phyloP scores from a whole-genome alignment of 2,329 filamentous ascomycete genomes.

The Arachnomyces sp. region DNA sequence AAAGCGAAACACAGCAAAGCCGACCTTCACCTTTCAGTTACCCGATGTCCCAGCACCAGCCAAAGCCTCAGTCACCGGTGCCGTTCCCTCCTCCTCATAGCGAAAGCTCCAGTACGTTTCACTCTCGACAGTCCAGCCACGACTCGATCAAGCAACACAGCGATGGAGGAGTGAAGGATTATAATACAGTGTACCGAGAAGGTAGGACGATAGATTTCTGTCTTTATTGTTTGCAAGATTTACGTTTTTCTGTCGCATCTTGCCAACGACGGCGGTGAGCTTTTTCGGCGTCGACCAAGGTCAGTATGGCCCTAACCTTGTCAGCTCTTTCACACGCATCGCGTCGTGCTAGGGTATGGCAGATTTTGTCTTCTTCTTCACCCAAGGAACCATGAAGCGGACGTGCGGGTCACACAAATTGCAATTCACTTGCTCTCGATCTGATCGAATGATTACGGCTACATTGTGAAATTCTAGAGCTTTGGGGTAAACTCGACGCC shows the following conservation, averaged over 20 bases:
- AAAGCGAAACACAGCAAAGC: constrained; percentile 10
- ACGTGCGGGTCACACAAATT: not conserved
- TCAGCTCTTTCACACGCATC: constrained; percentile 5
- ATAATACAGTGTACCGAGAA: constrained; percentile 19
- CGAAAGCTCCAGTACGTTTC: constrained; percentile 15
- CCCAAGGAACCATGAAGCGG: too few relatives aligned
- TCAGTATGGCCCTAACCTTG: not conserved
- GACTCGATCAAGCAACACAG: constrained; percentile 15
- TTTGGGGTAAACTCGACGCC: not conserved
- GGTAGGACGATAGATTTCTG: constrained; percentile 17
- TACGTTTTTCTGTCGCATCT: not conserved
- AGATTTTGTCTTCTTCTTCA: too few relatives aligned
- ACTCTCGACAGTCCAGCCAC: constrained; percentile 16
- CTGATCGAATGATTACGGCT: not conserved
- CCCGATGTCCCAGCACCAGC: constrained; percentile 13
- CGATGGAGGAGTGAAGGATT: constrained; percentile 13
- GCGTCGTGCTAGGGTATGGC: too few relatives aligned
- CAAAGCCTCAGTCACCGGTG: constrained; percentile 11
- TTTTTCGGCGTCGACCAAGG: not conserved
- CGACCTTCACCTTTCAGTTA: constrained; percentile 11
- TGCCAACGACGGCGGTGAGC: not conserved
- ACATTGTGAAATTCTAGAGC: not conserved
- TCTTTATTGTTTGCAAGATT: constrained; percentile 6
- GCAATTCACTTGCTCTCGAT: not conserved
- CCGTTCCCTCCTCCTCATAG: constrained; percentile 17